Evolutionary conservation across 73 alveolate species (phyloP).

Genomic region (Tetrahymena thermophila): DNA sequence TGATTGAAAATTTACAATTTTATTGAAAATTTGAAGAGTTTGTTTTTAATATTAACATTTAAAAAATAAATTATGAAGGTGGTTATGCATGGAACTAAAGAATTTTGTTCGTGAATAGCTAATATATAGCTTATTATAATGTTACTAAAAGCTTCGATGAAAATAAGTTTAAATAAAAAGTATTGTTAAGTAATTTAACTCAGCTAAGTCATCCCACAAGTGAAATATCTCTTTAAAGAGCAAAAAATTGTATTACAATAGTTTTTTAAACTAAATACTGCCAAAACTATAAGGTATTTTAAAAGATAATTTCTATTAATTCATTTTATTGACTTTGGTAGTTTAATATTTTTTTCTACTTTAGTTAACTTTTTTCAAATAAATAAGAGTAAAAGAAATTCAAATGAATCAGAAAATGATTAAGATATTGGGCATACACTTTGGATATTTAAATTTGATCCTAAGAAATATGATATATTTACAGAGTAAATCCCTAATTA

Average conservation of each 20-base stretch:
- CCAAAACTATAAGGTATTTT: background rate
- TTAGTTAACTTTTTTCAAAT: no score
- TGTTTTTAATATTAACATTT: no score
- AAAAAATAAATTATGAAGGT: background rate
- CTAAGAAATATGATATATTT: background rate
- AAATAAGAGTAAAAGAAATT: background rate
- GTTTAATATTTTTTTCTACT: no score
- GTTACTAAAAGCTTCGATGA: background rate
- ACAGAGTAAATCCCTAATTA: background rate
- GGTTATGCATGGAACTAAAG: background rate
- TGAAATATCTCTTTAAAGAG: background rate
- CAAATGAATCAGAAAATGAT: background rate
- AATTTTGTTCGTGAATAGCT: background rate
- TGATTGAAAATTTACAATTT: background rate
- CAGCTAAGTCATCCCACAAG: background rate
- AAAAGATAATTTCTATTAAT: no score
- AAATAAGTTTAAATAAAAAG: background rate
- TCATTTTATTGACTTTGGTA: no score
- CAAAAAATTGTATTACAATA: background rate
- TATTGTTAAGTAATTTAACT: background rate
- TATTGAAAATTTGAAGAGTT: background rate
- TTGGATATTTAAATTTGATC: background rate
- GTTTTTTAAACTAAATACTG: background rate
- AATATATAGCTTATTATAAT: background rate
- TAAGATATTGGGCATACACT: background rate